phyloP scores from a whole-genome alignment of 2,329 filamentous ascomycete genomes.

The Aspergillus calidoustus region DNA sequence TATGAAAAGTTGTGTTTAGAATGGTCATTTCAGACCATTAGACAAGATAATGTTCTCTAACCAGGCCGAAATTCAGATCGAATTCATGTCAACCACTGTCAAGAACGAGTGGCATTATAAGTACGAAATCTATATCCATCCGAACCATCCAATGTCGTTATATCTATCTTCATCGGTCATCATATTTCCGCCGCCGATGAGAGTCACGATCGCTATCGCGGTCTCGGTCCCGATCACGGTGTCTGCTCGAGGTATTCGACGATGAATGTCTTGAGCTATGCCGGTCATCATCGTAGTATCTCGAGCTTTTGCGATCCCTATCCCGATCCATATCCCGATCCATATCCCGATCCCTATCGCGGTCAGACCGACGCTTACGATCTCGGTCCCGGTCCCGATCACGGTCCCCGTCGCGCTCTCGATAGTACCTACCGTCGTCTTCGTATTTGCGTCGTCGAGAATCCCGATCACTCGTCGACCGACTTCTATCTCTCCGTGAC shows the following conservation, averaged over 20 bases:
- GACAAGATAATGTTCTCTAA: not conserved
- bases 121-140: not conserved
- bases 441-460: constrained; percentile 42
- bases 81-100: not conserved
- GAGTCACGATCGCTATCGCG: constrained; percentile 34
- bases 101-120: not conserved
- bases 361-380: constrained; percentile 23
- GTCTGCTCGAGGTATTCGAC: constrained; percentile 35
- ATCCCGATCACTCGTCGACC: constrained; percentile 39
- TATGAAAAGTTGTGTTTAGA: constrained; percentile 12
- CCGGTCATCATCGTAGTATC: constrained; percentile 37
- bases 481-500: constrained; percentile 44
- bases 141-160: not conserved
- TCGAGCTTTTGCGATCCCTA: constrained; percentile 36
- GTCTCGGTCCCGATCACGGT: constrained; percentile 34
- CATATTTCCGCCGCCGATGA: constrained; percentile 34
- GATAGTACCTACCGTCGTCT: constrained; percentile 45
- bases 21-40: not conserved
- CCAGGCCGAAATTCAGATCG: not conserved
- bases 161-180: constrained; percentile 25
- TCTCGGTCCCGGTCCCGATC: constrained; percentile 31
- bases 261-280: constrained; percentile 40
- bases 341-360: constrained; percentile 38
- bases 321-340: constrained; percentile 26
- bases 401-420: constrained; percentile 15